Evolutionary conservation across 495 filamentous ascomycete genomes (phyloP), one percentile per base, ranked within the genome.

Genomic region (Neurospora tetrasperma): DNA sequence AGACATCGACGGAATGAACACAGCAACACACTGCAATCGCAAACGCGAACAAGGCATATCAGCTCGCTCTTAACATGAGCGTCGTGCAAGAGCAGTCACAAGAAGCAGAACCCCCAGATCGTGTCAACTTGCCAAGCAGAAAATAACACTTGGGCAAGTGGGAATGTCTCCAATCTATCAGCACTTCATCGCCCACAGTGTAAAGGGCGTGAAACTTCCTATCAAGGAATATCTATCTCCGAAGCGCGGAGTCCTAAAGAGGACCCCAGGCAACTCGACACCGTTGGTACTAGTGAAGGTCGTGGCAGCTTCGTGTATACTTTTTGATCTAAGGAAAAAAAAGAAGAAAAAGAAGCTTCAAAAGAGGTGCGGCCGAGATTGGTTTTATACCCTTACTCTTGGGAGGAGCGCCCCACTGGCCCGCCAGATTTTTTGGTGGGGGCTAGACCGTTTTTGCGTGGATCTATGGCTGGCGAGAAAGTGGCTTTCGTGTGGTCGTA

Each of bases 321-420:
- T 86, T 86, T 86, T 86, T 86, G 84, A 86, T 86, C 83, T 85
- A 77, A 79, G 70, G 80, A 73, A 76, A 80, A 82, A 80, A 73
- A 74, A 76, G 72, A 77, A 74, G 76, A 75, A 72, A 72, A 23
- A 41, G 70, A 76, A 70, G 18, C 20, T 46, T 16, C 23, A 71
- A 73, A 70, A 42, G 2, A 14, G 5, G 27, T 14, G 54, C 27
- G 23, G 27, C 27, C 38, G 72, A 74, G 62, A 40, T 10, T 42
- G 9, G 5, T 48, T 71, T 59, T 54, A 74, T 74, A 71, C 69
- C 46, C 48, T 48, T n/a, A 68, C 11, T 59, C 27, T 35, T 48
- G 12, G 40, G 20, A 14, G 40, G 11, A 31, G 43, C 3, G 39
- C 42, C 42, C 71, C 71, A 69, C 70, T 18, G 18, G 18, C 16